Conservation (phyloP, 768 basidiomycete species). For the Boletus vinaceobasis region DNA sequence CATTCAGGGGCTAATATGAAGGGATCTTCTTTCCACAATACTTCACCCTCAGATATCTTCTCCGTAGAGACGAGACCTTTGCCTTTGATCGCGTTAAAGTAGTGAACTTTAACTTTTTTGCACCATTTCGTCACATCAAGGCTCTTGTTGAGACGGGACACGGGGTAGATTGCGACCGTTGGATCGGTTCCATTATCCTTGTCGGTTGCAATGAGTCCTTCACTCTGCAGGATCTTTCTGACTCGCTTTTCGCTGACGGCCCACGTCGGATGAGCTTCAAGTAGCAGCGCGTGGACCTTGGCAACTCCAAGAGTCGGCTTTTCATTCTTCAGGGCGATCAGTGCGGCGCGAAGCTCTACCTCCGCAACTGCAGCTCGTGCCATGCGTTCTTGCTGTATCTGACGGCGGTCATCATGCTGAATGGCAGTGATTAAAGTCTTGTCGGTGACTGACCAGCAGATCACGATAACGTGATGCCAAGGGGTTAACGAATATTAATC, state of each 20-base stretch:
- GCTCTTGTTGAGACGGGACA: slow-evolving; percentile 59
- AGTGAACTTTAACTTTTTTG: slow-evolving; percentile 58
- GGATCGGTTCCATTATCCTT: neutral
- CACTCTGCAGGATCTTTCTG: slow-evolving; percentile 62
- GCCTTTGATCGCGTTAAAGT: slow-evolving; percentile 69
- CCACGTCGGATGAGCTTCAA: slow-evolving; percentile 63
- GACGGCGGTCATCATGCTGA: neutral
- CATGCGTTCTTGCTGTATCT: slow-evolving; percentile 8
- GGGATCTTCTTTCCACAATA: slow-evolving; percentile 84
- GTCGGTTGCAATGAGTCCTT: slow-evolving; percentile 43
- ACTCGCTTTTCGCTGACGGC: slow-evolving; percentile 81
- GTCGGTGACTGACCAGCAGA: neutral
- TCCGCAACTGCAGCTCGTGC: slow-evolving; percentile 37
- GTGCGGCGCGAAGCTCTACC: slow-evolving; percentile 53
- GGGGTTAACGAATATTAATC: neutral
- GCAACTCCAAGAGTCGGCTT: slow-evolving; percentile 66
- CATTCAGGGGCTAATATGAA: slow-evolving; percentile 80
- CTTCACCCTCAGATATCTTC: slow-evolving; percentile 65
- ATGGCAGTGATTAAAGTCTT: neutral
- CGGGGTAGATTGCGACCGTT: slow-evolving; percentile 41
- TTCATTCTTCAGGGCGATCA: slow-evolving; percentile 50
- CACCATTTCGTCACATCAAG: slow-evolving; percentile 65
- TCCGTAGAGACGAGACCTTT: slow-evolving; percentile 79
- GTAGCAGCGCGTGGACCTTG: slow-evolving; percentile 66
- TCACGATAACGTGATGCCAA: neutral